Base-by-base conservation (phyloP, 106 monocot species). In the Acorus gramineus region DNA sequence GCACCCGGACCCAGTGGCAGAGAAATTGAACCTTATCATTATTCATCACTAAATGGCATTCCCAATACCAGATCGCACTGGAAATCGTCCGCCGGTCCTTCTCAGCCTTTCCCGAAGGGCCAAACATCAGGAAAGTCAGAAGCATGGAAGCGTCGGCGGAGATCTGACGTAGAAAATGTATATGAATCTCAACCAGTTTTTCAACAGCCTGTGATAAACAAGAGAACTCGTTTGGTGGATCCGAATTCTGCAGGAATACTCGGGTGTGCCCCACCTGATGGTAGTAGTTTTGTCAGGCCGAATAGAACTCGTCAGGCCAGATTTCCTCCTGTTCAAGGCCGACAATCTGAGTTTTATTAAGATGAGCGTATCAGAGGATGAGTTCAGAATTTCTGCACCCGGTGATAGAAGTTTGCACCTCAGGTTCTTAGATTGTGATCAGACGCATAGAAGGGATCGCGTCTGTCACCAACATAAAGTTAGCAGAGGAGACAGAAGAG, bases 81-180 rank as follows among this genome's bases (percentile, higher is more conserved):
- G 11, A 70, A 53, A 11, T 69, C 71, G 53, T 48, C 50, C 10
- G 62, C 77, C 4, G 68, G 80, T 69, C 52, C 59, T 54, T 59
- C 73, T 11, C 85, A 85, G 11, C 3, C 67, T 43, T 76, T 73
- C 53, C 62, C 73, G 44, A 78, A 69, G 51, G 80, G 74, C 62
- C 81, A 86, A 14, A 53, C 46, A 7, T 50, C 79, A 47, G 78
- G 79, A 59, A 82, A 78, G 14, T 82, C 85, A 2, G 98, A 85
- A 68, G 83, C 84, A n/a, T 98, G 98, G 98, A 98, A 98, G 62
- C 91, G 92, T 3, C 73, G 98, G 13, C 74, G 85, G 73, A 92
- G 92, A 81, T 44, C 73, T 8, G 80, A 76, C 50, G 9, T 46
- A 7, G 75, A 86, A 70, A 55, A 57, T 60, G 76, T 70, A 11